These are phyloP conservation scores for Alternaria metachromatica DNA, from an alignment of 2,329 filamentous ascomycete genomes.

Conservation along the genomic window DNA sequence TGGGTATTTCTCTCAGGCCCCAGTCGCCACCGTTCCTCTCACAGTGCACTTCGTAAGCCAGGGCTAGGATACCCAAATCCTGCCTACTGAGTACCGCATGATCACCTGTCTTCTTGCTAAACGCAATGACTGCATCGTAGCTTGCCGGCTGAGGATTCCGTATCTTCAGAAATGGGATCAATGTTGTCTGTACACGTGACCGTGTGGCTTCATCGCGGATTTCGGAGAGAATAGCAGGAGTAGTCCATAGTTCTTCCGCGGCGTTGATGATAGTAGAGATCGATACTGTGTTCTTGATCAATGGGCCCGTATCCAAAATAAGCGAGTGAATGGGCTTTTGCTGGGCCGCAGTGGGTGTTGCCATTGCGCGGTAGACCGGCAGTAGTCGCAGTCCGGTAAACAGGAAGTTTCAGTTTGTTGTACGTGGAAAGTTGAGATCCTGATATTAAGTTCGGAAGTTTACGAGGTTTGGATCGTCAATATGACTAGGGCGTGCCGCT, in stretches of 20 bases:
- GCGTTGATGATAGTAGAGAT: slow-evolving; percentile 81
- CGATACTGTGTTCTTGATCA: slow-evolving; percentile 90
- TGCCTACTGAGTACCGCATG: slow-evolving; percentile 84
- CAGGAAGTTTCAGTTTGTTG: not conserved
- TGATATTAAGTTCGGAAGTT: not conserved
- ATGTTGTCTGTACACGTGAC: slow-evolving; percentile 79
- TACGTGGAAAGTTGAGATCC: not conserved
- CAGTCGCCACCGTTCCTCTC: slow-evolving; percentile 90
- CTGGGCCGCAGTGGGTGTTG: slow-evolving; percentile 19
- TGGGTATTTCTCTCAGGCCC: slow-evolving; percentile 78
- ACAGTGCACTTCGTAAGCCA: slow-evolving; percentile 93
- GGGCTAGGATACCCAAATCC: slow-evolving; percentile 86
- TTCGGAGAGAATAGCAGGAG: slow-evolving; percentile 84
- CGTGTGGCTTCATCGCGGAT: slow-evolving; percentile 85
- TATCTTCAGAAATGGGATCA: slow-evolving; percentile 83
- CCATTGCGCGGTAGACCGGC: not conserved
- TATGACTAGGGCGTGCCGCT: slow-evolving; percentile 1
- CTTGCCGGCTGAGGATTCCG: slow-evolving; percentile 77
- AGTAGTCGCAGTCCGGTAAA: not conserved
- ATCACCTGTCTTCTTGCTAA: slow-evolving; percentile 89
- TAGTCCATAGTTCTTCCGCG: slow-evolving; percentile 70
- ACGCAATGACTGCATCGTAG: slow-evolving; percentile 79
- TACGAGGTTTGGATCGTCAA: not conserved
- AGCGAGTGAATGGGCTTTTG: slow-evolving; percentile 80
- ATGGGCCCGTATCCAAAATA: slow-evolving; percentile 87